Base-by-base conservation (phyloP, 2,329 filamentous ascomycete species). In the Paecilomyces fulvus region DNA sequence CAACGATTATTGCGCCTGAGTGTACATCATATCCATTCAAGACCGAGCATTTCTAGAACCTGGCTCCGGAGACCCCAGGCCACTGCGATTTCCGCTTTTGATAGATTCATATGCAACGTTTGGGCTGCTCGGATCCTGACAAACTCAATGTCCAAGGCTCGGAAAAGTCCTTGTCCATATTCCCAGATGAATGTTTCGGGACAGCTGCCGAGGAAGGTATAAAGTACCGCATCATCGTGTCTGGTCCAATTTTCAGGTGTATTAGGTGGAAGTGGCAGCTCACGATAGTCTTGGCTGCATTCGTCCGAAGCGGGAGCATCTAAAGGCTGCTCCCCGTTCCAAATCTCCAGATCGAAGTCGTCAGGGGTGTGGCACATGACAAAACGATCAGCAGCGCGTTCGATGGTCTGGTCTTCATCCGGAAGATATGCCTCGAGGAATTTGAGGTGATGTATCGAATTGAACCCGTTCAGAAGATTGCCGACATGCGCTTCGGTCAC, bases 41-140 rank as follows among this genome's bases (percentile, higher is more conserved):
- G 11, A 31, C 21, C n/a, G 23, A 25, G 23, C 17, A 30, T 48
- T 43, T 17, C n/a, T n/a, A 31, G 20, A 2, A 48, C n/a, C 21
- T 28, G 7, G 17, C 30, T 21, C 20, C 43, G 52, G n/a, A 14
- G 46, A 12, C 20, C 11, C 12, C 54, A 30, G 25, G 56, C 57
- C 14, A 28, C 51, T 25, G 31, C 20, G 12, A 59, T 21, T 17
- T 60, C 59, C 21, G 9, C n/a, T 11, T 20, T 51, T 10, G 33
- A 58, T 23, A 62, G 46, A 20, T 56, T 55, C 20, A 61, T 52
- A 30, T 59, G 56, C 3, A 56, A 53, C 14, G 56, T 50, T 21
- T 62, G 60, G 12, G 57, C 56, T 57, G 61, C 58, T 14, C 59
- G 54, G 25, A 62, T 55, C 20, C 56, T 51, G 21, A 62, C 20